Evolutionary conservation across 306 rosid species (phyloP).

Genomic region (Vachellia collinsii): DNA sequence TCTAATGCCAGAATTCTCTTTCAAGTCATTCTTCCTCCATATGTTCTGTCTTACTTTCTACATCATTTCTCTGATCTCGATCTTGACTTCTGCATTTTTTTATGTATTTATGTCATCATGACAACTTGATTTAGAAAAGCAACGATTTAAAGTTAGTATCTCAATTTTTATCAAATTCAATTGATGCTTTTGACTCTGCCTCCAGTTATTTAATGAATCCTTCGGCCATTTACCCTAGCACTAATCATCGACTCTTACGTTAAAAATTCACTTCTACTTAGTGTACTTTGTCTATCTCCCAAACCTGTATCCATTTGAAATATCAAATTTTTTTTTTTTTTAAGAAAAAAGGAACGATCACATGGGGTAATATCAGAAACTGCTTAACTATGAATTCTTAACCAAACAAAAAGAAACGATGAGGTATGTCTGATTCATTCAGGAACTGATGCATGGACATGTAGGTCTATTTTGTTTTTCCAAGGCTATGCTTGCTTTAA

Average conservation of each 20-base stretch:
- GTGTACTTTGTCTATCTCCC: not conserved
- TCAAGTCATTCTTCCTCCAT: not conserved
- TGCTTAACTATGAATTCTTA: not conserved
- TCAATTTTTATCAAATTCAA: not conserved
- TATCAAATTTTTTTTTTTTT: too few relatives aligned
- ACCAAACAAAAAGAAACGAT: not conserved
- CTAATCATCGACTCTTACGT: not conserved
- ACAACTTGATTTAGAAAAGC: not conserved
- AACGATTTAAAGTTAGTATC: not conserved
- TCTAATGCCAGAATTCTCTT: not conserved
- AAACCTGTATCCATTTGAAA: not conserved
- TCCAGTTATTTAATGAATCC: not conserved
- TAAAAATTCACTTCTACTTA: not conserved
- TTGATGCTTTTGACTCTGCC: not conserved
- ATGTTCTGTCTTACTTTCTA: slow-evolving; percentile 15
- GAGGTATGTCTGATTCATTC: not conserved
- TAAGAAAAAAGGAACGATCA: not conserved
- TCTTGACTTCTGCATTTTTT: slow-evolving; percentile 8
- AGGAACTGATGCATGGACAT: not conserved
- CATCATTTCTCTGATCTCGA: too few relatives aligned
- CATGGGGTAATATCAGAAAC: not conserved
- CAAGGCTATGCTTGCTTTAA: not conserved
- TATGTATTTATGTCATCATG: not conserved
- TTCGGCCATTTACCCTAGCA: not conserved
- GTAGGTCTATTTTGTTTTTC: not conserved